Evolutionary conservation across 495 filamentous ascomycete genomes (phyloP), one percentile per base, ranked within the genome.

Genomic region (Xylaria venustula): DNA sequence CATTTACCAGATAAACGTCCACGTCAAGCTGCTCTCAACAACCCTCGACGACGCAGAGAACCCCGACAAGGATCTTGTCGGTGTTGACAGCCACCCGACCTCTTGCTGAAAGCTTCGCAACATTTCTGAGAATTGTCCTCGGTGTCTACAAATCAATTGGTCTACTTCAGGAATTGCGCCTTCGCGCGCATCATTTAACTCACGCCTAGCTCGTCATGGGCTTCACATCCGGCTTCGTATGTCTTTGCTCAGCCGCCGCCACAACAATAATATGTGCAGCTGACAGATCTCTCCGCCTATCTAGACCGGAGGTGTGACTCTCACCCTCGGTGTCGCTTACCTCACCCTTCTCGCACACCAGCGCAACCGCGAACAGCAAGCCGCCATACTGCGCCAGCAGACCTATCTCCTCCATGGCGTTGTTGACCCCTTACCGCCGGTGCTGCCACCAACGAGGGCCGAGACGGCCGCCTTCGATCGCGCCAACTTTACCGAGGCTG

Each of bases 311-410:
- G 93, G 94, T 64, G 83, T 94, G 40, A 90, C 93, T 63, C 81
- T 98, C 40, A 96, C 93, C 47, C 85, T 91, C 46, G 86, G 88
- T 23, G 67, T 90, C 56, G 83, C 94, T 67, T 97, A 95, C 79
- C 84, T 97, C 51, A 85, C 88, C 54, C 73, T 96, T 25, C 77
- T 85, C 70, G 76, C 89, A 7, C 92, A 98, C 77, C 82, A 86
- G 37, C 82, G 79, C 54, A 89, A 84, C 68, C 90, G 92, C 48
- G 71, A 83, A 54, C 75, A 83, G 20, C 91, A 96, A 79, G 82
- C 87, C 66, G 73, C 81, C 62, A 71, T 85, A 47, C 87, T 98
- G 12, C 90, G 86, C 58, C 83, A 88, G 63, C 88, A 92, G 74
- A 79, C 86, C 37, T 77, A 80, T 37, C 73, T 88, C 17, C 74